Base-by-base conservation (phyloP, 2,329 filamentous ascomycete genomes). In the Plenodomus tracheiphilus region DNA sequence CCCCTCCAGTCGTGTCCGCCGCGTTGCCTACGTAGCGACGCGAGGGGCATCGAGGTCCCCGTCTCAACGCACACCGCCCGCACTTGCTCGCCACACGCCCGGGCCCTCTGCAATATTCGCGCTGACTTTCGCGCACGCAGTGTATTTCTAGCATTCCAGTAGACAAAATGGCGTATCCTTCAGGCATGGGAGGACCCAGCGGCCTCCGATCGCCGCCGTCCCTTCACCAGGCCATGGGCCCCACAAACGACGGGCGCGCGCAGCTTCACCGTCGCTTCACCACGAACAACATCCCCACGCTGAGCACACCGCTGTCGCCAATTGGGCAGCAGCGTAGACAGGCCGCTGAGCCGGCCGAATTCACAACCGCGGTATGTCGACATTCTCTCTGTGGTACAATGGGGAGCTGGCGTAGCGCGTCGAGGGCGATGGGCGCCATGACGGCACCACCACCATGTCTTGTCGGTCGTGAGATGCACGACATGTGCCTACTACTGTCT, bases 251-350 rank as follows among this genome's bases (percentile, higher is more conserved):
- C 69, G 82, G 83, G 59, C 86, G 92, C 74, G 84, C 85, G 56
- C 86, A 85, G 63, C 80, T 97, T 70, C 90, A 92, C 74, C 87
- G 93, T 68, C 88, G 93, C 69, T 97, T 97, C 76, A 97, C 93
- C 56, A 94, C 92, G 49, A 95, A 79, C 65, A 96, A 76, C 86
- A 89, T 76, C 81, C 90, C 75, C 82, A 91, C 81, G 79, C 52
- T 93, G 75, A 87, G 88, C 73, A 90, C 88, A 70, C 82, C 83
- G 53, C 76, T 92, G 68, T 79, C 77, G 43, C 77, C 81, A 49
- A 79, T 79, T 66, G 82, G 80, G 39, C 80, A 83, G 69, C 77
- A 81, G 63, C 71, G 79, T 44, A 71, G 75, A 50, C 80, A 80
- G 66, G 72, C 79, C 43, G 76, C 80, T 39, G 82, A 84, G 68